Evolutionary conservation across 1,139 yeast species (phyloP), one percentile per base, ranked within the genome.

Genomic region (Suhomyces wounanorum): DNA sequence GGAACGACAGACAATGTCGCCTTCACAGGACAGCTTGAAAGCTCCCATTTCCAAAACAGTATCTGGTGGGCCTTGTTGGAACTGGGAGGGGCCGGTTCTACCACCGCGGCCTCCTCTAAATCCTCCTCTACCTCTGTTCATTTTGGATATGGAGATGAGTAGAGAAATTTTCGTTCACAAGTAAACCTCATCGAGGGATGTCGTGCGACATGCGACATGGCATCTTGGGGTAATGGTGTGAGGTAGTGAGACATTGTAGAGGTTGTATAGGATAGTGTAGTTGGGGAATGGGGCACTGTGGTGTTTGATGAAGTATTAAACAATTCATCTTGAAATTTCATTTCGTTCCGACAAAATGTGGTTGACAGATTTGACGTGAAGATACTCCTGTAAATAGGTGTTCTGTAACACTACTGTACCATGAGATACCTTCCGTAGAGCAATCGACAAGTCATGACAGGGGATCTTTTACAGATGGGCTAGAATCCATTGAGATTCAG

Each of bases 1-100:
- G 45, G 97, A 90, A 66, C 94, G 90, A 77, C 98, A 94, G 50
- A 95, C 96, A 67, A 95, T 88, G 67, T 95, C 99, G 54, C 97
- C 97, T 73, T 95, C 99, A 70, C 97, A 92, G 13, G 96, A 81
- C 70, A 92, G 96, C 71, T 90, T 64, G 69, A 91, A 95, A 21
- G 88, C 69, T 53, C 99, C 99, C 96, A 95, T 89, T 73, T 94
- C 99, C 63, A 89, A 81, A 39, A 88, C 97, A 51, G 85, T 78
- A 60, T 91, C 98, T 67, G 99, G 99, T 47, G 99, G 99, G 49
- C 94, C 96, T 72, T 82, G 86, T 62, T 85, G 87, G 58, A 77
- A 78, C 55, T 70, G 69, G 48, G 75, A 68, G 52, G 82, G 79
- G 47, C 83, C 83, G 62, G 79, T 72, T 69, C 80, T 74, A 49